These are phyloP conservation scores for Croton laevigatus DNA, from an alignment of 441 rosid genomes.

Conservation along the genomic window DNA sequence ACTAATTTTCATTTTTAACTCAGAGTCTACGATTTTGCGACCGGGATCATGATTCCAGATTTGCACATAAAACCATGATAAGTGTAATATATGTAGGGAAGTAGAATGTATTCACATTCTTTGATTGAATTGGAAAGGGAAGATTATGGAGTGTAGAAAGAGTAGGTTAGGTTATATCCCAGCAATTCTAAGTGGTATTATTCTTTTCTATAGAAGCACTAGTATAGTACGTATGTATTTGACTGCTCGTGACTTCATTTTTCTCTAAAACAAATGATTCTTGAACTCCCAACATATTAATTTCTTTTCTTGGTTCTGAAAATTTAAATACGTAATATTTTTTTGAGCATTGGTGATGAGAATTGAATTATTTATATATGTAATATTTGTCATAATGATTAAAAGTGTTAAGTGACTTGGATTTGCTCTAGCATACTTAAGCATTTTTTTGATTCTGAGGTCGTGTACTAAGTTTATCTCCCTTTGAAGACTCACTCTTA, in stretches of 20 bases:
- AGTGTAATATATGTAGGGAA: slow-evolving; percentile 5
- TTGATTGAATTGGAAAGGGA: slow-evolving; percentile 25
- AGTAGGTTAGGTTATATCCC: not conserved
- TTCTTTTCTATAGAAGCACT: not conserved
- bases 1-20: not conserved
- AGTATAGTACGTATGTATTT: not conserved
- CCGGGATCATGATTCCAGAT: not conserved
- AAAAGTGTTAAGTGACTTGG: too few species aligned
- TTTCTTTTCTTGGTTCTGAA: too few species aligned
- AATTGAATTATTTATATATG: too few species aligned
- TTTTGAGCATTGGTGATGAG: too few species aligned
- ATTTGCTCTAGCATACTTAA: too few species aligned
- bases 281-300: not conserved
- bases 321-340: too few species aligned
- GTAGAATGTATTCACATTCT: slow-evolving; percentile 21
- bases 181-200: not conserved
- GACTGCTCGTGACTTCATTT: not conserved
- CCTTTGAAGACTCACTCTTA: too few species aligned
- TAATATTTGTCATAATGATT: too few species aligned
- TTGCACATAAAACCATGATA: slow-evolving; percentile 23
- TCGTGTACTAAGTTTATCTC: too few species aligned
- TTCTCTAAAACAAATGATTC: not conserved
- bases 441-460: too few species aligned
- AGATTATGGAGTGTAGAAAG: slow-evolving; percentile 13
- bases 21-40: not conserved